Conservation (phyloP, 257 asterid species). For the Solanum lignicaule region DNA sequence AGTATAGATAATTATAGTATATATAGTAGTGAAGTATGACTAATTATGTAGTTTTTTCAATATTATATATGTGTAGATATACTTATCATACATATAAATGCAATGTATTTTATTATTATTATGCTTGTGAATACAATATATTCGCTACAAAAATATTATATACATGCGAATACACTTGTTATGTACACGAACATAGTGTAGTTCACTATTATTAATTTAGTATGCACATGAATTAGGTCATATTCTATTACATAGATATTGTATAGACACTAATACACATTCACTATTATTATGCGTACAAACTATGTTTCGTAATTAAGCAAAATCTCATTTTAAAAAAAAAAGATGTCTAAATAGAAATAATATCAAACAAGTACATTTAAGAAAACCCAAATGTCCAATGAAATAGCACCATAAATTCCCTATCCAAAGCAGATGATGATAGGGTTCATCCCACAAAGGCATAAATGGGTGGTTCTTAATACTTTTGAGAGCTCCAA, state of each 20-base stretch:
- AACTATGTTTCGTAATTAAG: neutral
- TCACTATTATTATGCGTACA: neutral
- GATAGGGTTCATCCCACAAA: neutral
- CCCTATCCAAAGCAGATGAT: neutral
- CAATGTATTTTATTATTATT: neutral
- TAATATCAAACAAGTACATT: neutral
- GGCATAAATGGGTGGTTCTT: constrained; percentile 4
- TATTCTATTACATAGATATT: neutral
- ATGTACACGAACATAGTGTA: neutral
- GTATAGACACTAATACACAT: neutral
- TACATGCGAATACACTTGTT: neutral
- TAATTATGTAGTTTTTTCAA: neutral
- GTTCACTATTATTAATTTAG: neutral
- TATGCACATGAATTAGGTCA: no score
- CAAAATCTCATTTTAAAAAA: neutral
- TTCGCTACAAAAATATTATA: no score
- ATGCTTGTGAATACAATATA: neutral
- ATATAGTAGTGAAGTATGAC: neutral
- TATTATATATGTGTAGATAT: neutral
- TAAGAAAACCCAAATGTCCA: neutral
- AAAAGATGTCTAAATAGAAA: neutral
- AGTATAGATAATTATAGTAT: no score
- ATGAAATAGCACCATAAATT: constrained; percentile 1
- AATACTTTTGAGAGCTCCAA: neutral
- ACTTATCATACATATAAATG: neutral